Conservation (phyloP, 2,329 filamentous ascomycete species). For the Podosphaera aphanis region DNA sequence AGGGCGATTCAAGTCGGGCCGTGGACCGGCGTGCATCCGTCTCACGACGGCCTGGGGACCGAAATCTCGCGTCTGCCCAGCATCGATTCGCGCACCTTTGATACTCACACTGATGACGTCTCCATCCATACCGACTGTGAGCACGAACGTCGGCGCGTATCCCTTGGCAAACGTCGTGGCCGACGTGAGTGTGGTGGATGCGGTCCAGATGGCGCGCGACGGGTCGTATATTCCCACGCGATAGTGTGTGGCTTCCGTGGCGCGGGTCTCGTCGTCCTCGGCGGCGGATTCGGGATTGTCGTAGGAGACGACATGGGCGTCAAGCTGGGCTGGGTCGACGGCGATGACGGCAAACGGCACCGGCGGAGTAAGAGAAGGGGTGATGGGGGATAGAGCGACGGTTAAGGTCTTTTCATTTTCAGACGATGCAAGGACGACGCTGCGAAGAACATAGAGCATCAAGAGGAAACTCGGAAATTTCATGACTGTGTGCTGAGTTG, state of each 20-base stretch:
- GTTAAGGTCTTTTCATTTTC: not conserved
- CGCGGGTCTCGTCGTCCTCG: too few species aligned
- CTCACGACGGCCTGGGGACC: conserved; percentile 33
- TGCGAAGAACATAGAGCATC: not conserved
- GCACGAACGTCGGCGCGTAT: conserved; percentile 30
- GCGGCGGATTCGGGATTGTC: conserved; percentile 35
- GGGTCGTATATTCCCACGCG: conserved; percentile 34
- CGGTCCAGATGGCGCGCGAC: conserved; percentile 23
- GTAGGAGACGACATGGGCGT: conserved; percentile 28
- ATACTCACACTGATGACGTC: conserved; percentile 26
- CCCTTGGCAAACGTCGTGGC: conserved; percentile 36
- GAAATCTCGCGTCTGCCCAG: conserved; percentile 40
- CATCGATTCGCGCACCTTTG: conserved; percentile 36
- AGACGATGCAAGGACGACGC: not conserved
- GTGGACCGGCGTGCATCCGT: conserved; percentile 24
- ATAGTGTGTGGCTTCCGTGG: conserved; percentile 23
- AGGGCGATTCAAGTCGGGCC: conserved; percentile 38
- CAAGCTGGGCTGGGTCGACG: conserved; percentile 25
- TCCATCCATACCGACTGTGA: conserved; percentile 25
- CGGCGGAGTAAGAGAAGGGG: conserved; percentile 19
- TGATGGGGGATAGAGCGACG: conserved; percentile 2
- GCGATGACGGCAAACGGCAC: conserved; percentile 31
- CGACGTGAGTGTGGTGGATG: conserved; percentile 30
- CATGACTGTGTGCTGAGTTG: not conserved
- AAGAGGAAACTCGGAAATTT: not conserved